Percentiles rank a stretch among this genome's conserved stretches.
These are phyloP conservation scores for Tilletia setariae DNA, from an alignment of 1,284 basidiomycete genomes.

Conservation along the genomic window DNA sequence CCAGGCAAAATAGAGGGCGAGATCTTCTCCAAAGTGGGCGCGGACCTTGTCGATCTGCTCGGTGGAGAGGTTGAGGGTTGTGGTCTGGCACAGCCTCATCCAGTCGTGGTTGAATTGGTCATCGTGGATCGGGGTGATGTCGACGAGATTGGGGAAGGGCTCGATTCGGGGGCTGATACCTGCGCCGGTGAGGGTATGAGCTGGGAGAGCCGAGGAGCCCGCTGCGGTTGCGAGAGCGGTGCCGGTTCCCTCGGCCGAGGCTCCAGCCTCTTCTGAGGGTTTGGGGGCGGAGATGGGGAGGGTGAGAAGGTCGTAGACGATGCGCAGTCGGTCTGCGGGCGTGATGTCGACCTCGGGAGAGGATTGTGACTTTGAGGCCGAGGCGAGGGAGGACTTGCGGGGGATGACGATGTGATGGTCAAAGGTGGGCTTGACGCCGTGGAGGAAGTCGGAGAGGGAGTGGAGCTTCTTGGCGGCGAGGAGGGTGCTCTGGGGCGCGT, in stretches of 20 bases:
- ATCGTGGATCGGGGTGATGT: conserved; percentile 51
- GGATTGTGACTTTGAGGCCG: conserved; percentile 19
- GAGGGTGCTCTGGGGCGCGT: conserved; percentile 22
- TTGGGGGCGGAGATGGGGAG: conserved; percentile 21
- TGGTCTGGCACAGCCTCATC: conserved; percentile 38
- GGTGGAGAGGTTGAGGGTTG: conserved; percentile 32
- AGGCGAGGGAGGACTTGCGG: conserved; percentile 19
- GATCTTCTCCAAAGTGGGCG: conserved; percentile 50
- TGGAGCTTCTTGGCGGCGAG: conserved; percentile 18
- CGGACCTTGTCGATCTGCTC: conserved; percentile 47
- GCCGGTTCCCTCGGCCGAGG: background rate
- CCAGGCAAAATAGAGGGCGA: conserved; percentile 53
- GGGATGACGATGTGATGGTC: conserved; percentile 19
- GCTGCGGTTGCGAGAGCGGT: conserved; percentile 16
- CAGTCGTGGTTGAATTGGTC: conserved; percentile 41
- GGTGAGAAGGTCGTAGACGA: conserved; percentile 40
- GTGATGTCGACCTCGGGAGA: conserved; percentile 26
- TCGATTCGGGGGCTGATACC: conserved; percentile 29
- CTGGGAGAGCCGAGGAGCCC: conserved; percentile 17
- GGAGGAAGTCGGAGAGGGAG: conserved; percentile 41
- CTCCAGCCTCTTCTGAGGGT: conserved; percentile 20
- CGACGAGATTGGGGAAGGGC: conserved; percentile 46
- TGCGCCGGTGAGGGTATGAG: conserved; percentile 32
- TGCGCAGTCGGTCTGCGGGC: conserved; percentile 38
- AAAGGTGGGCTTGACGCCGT: conserved; percentile 33